Evolutionary conservation across 805 yeast species (phyloP), one percentile per base, ranked within the genome.

Genomic region (Saccharomyces jurei): DNA sequence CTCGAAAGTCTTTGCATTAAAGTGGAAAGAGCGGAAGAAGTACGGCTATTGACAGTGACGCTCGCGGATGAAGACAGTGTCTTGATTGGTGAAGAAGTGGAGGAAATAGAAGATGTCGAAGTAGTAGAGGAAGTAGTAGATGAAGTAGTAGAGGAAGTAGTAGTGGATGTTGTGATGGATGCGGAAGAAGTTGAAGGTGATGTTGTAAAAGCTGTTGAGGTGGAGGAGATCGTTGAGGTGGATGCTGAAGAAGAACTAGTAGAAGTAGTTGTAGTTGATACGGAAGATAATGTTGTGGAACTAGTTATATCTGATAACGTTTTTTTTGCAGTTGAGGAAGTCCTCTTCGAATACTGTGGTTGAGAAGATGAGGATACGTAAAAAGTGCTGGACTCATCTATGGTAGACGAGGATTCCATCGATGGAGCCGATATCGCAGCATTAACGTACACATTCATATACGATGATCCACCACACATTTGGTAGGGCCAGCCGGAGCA

Each of bases 401-500:
- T 49, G 4, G 30, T n/a, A 17, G 32, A 28, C 10, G 36, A 26
- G 9, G 46, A 21, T 14, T 26, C 32, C 10, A 25, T 11, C 10
- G 51, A 30, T 9, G 51, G 31, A 49, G 14, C 29, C 1, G 21
- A 36, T 17, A 50, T n/a, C 46, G 25, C 32, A 25, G 57, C 70
- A 56, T 72, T 71, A 13, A 76, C 69, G 57, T 72, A 81, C 17
- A 82, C 79, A 36, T 74, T 67, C 60, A 77, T 77, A 53, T 76
- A 77, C 29, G 66, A 61, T 25, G 77, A 71, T 31, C 86, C 87
- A 59, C 90, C 90, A 69, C 96, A 88, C 9, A 57, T 71, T 53
- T 84, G 86, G 2, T 60, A 48, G 9, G 81, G 79, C 69, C 77
- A 89, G n/a, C 89, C 95, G 22, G 64, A 67, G 69, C 96, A 89